These are phyloP conservation scores for Teunomyces funiuensis DNA, from an alignment of 805 yeast species.

Conservation along the genomic window DNA sequence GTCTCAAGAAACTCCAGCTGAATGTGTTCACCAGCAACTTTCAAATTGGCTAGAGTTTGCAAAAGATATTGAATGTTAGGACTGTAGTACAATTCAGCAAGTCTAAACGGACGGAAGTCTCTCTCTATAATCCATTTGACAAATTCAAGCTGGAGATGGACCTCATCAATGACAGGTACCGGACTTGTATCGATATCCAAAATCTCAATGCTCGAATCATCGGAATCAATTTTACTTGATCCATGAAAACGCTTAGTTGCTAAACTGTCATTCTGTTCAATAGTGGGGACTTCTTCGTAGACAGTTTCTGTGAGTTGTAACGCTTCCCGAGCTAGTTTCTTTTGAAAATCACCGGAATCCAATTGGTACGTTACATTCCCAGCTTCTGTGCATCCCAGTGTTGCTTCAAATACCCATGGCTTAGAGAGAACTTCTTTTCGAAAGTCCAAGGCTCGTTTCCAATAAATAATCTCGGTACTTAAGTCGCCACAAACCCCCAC, in stretches of 20 bases:
- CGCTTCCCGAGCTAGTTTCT: not conserved
- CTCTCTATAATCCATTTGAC: slow-evolving; percentile 19
- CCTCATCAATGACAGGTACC: slow-evolving; percentile 20
- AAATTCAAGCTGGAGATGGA: slow-evolving; percentile 22
- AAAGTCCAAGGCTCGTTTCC: slow-evolving; percentile 26
- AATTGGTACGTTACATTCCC: not conserved
- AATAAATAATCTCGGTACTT: slow-evolving; percentile 25
- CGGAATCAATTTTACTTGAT: not conserved
- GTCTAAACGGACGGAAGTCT: slow-evolving; percentile 16
- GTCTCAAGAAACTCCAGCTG: slow-evolving; percentile 1
- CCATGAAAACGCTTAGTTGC: not conserved
- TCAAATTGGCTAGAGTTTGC: slow-evolving; percentile 10
- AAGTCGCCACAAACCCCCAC: slow-evolving; percentile 19
- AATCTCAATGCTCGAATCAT: slow-evolving; percentile 11
- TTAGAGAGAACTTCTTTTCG: slow-evolving; percentile 15
- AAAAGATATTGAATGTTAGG: slow-evolving; percentile 16
- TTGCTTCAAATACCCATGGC: slow-evolving; percentile 24
- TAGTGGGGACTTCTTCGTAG: not conserved
- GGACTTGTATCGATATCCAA: slow-evolving; percentile 14
- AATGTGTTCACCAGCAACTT: not conserved
- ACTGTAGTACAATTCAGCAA: slow-evolving; percentile 22
- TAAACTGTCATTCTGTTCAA: not conserved
- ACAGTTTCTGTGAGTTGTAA: not conserved
- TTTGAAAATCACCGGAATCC: not conserved
- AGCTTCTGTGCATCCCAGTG: not conserved